Evolutionary conservation across 352 stramenopile species (phyloP).

Genomic region (Globisporangium paddicum): DNA sequence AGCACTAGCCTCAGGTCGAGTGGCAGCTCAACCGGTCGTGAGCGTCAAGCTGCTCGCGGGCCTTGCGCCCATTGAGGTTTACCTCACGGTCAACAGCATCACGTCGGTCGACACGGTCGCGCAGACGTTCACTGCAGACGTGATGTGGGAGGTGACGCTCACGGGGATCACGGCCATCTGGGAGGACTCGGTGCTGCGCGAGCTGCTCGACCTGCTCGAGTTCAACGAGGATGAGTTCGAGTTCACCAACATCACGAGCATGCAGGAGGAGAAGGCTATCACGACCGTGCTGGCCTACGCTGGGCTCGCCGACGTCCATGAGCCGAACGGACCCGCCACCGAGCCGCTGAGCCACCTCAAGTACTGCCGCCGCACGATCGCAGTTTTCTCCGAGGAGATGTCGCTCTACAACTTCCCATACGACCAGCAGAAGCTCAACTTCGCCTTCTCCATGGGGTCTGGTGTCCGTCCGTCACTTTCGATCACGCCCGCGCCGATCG

Average conservation of each 20-base stretch:
- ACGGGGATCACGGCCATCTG: constrained; percentile 32
- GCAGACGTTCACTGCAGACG: constrained; percentile 42
- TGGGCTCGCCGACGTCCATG: constrained; percentile 20
- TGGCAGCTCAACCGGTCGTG: constrained; percentile 2
- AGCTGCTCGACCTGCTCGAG: constrained; percentile 35
- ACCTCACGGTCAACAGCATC: constrained; percentile 35
- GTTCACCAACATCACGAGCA: constrained; percentile 37
- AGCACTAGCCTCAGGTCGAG: no score
- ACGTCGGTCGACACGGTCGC: constrained; percentile 36
- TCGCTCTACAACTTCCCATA: constrained; percentile 50
- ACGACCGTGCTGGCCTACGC: constrained; percentile 24
- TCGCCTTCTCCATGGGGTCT: constrained; percentile 31
- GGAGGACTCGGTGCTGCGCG: constrained; percentile 33
- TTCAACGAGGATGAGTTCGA: constrained; percentile 38
- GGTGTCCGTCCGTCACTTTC: constrained; percentile 30
- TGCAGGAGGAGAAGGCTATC: constrained; percentile 29
- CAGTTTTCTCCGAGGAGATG: constrained; percentile 56
- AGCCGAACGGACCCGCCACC: constrained; percentile 13
- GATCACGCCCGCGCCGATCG: constrained; percentile 24
- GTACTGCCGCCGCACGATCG: constrained; percentile 34
- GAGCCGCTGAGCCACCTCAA: constrained; percentile 31
- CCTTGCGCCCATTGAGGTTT: constrained; percentile 27
- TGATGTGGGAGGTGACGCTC: constrained; percentile 41
- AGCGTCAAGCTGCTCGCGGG: constrained; percentile 26
- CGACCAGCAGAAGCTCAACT: constrained; percentile 55